A percentile compares a stretch with the other conserved stretches of the same genome.
Conservation (phyloP, 352 stramenopile species). For the Globisporangium camurandrum region DNA sequence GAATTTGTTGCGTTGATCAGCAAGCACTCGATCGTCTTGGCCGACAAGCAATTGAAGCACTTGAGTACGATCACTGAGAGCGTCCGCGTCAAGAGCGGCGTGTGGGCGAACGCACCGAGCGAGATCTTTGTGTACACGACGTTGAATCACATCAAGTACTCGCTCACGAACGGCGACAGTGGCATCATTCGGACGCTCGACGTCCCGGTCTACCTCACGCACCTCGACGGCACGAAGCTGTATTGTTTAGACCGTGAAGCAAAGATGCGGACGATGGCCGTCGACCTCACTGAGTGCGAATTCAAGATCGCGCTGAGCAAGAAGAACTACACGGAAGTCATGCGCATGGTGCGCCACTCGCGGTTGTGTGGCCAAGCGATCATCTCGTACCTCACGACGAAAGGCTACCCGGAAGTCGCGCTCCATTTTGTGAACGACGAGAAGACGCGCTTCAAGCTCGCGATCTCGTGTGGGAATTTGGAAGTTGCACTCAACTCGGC, state of each 20-base stretch:
- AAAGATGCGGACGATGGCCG: conserved; percentile 93
- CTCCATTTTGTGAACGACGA: conserved; percentile 99
- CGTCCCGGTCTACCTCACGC: conserved; percentile 96
- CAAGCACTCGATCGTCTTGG: conserved; percentile 97
- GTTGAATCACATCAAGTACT: conserved; percentile 93
- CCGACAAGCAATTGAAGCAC: conserved; percentile 97
- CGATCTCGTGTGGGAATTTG: conserved; percentile 98
- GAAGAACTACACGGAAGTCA: conserved; percentile 97
- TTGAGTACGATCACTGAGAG: conserved; percentile 96
- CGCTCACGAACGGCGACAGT: conserved; percentile 90
- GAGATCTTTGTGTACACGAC: conserved; percentile 99
- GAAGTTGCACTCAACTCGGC: conserved; percentile 96
- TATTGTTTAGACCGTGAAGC: conserved; percentile 96
- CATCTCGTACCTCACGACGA: conserved; percentile 98
- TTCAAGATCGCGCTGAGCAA: conserved; percentile 96
- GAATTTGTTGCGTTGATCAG: conserved; percentile 95
- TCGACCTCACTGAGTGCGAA: conserved; percentile 98
- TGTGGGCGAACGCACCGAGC: conserved; percentile 86
- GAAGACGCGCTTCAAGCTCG: conserved; percentile 97
- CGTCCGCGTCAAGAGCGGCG: conserved; percentile 92
- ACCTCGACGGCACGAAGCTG: conserved; percentile 92
- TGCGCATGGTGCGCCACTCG: conserved; percentile 97
- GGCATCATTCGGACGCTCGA: conserved; percentile 98
- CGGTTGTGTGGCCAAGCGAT: conserved; percentile 97
- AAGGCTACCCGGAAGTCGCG: conserved; percentile 99